Evolutionary conservation across 352 stramenopile species (phyloP).

Genomic region (Phytophthora pluvialis): DNA sequence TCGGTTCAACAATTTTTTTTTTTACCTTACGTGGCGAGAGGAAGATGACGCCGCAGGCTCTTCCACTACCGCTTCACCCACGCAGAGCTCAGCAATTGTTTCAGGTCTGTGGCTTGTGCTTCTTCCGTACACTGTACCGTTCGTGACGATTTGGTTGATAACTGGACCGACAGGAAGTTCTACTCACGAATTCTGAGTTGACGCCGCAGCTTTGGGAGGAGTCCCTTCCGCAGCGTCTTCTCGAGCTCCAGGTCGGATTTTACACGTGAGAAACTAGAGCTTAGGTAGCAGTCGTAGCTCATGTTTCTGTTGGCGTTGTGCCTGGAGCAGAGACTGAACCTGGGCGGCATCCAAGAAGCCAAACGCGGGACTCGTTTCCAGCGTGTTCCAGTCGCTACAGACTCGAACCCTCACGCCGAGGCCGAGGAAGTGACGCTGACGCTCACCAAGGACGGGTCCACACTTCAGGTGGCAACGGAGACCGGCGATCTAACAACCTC

Average conservation of each 20-base stretch:
- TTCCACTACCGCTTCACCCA: slow-evolving; percentile 38
- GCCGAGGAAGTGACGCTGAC: slow-evolving; percentile 10
- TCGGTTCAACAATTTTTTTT: neutral
- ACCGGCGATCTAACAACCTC: neutral
- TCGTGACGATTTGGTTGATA: neutral
- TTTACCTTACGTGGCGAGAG: neutral
- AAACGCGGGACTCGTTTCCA: slow-evolving; percentile 41
- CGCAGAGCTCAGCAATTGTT: slow-evolving; percentile 46
- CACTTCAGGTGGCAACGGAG: slow-evolving; percentile 5
- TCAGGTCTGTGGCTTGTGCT: slow-evolving; percentile 1
- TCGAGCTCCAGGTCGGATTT: slow-evolving; percentile 34
- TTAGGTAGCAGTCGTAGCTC: neutral
- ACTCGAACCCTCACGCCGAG: neutral
- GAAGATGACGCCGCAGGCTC: neutral
- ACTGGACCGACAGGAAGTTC: slow-evolving; percentile 22
- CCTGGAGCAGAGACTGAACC: slow-evolving; percentile 21
- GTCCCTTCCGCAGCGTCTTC: slow-evolving; percentile 36
- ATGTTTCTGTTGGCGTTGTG: neutral
- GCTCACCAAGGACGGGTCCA: slow-evolving; percentile 27
- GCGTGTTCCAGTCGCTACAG: neutral
- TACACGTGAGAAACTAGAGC: neutral
- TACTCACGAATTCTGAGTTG: slow-evolving; percentile 22
- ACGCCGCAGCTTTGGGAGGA: slow-evolving; percentile 33
- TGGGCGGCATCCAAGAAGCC: slow-evolving; percentile 36
- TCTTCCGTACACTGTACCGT: no score